Conservation (phyloP, 2,329 filamentous ascomycete species). For the Cladosporium austrohemisphaericum region DNA sequence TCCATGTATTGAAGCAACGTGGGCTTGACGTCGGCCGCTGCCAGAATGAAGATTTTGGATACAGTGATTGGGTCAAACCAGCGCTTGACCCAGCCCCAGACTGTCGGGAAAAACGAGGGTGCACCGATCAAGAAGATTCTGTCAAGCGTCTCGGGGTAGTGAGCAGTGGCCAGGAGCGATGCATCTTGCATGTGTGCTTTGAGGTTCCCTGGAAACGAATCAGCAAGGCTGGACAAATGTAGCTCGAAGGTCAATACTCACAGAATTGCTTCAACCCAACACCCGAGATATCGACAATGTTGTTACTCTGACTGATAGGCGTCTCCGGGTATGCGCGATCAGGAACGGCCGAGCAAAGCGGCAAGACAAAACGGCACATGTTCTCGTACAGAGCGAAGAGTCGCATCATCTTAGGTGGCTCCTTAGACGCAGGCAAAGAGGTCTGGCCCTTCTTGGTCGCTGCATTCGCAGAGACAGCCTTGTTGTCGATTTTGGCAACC, state of each 20-base stretch:
- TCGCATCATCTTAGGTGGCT: conserved; percentile 71
- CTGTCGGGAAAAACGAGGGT: conserved; percentile 83
- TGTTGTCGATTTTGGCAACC: conserved; percentile 76
- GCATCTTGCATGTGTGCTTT: conserved; percentile 93
- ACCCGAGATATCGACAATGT: conserved; percentile 87
- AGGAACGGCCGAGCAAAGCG: conserved; percentile 71
- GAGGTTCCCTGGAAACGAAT: conserved; percentile 56
- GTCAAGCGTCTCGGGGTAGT: conserved; percentile 92
- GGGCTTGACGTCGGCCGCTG: conserved; percentile 65
- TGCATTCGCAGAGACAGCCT: conserved; percentile 76
- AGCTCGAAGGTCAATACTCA: background rate
- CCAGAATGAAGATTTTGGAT: conserved; percentile 92
- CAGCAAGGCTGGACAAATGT: conserved; percentile 45
- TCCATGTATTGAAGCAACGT: conserved; percentile 82
- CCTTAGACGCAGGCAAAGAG: conserved; percentile 56
- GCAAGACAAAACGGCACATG: conserved; percentile 80
- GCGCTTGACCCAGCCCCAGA: conserved; percentile 92
- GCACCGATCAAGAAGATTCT: conserved; percentile 85
- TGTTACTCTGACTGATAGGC: conserved; percentile 89
- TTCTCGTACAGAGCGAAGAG: conserved; percentile 94
- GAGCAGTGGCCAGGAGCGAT: conserved; percentile 79
- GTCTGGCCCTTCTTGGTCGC: conserved; percentile 55
- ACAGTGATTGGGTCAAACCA: conserved; percentile 49
- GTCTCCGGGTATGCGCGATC: conserved; percentile 70
- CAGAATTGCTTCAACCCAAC: conserved; percentile 83